Base-by-base conservation (phyloP, 768 basidiomycete genomes). In the Tubosaeta sp. region DNA sequence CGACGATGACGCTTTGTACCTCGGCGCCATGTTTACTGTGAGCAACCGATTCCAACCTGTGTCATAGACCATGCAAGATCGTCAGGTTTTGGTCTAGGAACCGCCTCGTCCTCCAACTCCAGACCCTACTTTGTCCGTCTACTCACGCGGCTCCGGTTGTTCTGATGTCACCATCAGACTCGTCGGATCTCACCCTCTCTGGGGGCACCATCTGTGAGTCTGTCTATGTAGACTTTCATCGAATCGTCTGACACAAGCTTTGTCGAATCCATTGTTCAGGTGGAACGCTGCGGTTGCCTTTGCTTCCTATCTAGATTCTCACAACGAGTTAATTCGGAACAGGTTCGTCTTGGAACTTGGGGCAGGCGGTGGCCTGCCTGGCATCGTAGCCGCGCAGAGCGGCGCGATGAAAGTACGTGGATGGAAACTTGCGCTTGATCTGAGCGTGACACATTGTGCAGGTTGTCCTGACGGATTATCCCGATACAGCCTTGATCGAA, bases 401-500 rank as follows among this genome's bases (percentile, higher is more conserved):
- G 87, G 85, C 0, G 92, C 93, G 0, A 62, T 66, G 37, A 80
- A 79, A 63, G 93, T 90, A 17, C 2, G 59, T 37, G 33, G 22
- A 45, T 45, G 25, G 35, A 19, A 14, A 5, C 19, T 11, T 4
- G 1, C 34, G 37, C 13, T 46, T 5, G 11, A 11, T 19, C 29
- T 17, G 26, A 43, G 39, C 33, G 31, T 38, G 12, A 35, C 22
- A 31, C 22, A n/a, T 27, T 16, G 14, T 16, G 22, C 59, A 91
- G 89, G 84, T 86, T 3, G 80, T 97, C 3, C 70, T 94, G 43
- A 97, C 97, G 0, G 97, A 99, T 68, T 98, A 97, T 65, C 95
- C 95, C 0, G 95, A 97, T 56, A 60, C 73, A 2, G 65, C 75
- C 11, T 77, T 97, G 27, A 67, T 97, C 25, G 74, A 85, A 3